These are phyloP conservation scores for Exophiala xenobiotica DNA, from an alignment of 2,329 filamentous ascomycete genomes.

Conservation along the genomic window DNA sequence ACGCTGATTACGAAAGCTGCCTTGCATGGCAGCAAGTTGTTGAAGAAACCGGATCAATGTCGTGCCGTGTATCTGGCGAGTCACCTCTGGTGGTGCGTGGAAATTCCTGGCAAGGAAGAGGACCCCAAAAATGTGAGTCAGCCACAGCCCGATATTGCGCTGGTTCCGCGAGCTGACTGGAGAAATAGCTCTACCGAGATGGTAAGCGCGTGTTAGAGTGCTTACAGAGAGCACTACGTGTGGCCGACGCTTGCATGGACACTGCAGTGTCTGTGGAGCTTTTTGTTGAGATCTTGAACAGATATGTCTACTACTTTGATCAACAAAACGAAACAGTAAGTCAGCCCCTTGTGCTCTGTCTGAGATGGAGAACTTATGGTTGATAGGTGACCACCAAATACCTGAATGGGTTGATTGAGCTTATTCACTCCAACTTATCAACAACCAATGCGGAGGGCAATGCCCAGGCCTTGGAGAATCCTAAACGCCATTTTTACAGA, in stretches of 20 bases:
- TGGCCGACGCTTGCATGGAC: constrained; percentile 99
- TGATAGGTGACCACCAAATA: constrained; percentile 85
- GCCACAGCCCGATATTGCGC: background rate
- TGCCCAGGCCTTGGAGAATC: constrained; percentile 71
- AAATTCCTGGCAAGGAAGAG: constrained; percentile 74
- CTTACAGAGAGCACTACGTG: constrained; percentile 87
- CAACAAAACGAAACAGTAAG: constrained; percentile 92
- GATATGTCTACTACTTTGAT: constrained; percentile 99
- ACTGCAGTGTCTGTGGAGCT: constrained; percentile 94
- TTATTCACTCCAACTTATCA: constrained; percentile 88
- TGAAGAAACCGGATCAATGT: constrained; percentile 98
- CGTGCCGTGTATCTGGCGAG: constrained; percentile 94
- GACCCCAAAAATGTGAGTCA: constrained; percentile 72
- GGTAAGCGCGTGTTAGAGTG: constrained; percentile 97
- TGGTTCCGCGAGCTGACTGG: constrained; percentile 25
- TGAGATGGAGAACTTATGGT: constrained; percentile 26
- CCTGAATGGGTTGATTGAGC: constrained; percentile 93
- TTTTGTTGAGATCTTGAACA: constrained; percentile 96
- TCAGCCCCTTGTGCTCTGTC: constrained; percentile 11
- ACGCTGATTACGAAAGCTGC: constrained; percentile 97
- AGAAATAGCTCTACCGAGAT: constrained; percentile 80
- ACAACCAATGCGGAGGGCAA: constrained; percentile 53
- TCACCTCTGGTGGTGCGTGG: constrained; percentile 96
- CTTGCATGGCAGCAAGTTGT: constrained; percentile 89
- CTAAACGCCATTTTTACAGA: constrained; percentile 89